Base-by-base conservation (phyloP, 768 basidiomycete species). In the Mrakia frigida region DNA sequence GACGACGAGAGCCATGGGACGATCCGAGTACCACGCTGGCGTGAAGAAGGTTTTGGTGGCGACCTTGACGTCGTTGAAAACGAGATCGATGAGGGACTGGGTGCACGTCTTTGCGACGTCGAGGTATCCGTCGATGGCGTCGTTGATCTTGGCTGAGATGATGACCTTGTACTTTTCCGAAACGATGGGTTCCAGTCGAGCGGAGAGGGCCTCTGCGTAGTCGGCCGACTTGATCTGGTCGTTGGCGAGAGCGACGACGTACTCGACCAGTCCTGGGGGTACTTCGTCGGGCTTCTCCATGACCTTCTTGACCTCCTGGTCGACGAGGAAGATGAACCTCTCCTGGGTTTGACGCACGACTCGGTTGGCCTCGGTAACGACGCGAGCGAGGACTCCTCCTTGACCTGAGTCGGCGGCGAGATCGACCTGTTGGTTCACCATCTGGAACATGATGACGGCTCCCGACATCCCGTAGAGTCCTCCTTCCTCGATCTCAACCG, bases 71-170 rank as follows among this genome's bases (percentile, higher is more conserved):
- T 98, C 97, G 83, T 97, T 92, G 86, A 97, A 94, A 80, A 98
- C 90, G 80, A 96, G 89, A 80, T 92, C 92, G 81, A 99, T 94
- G 75, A 99, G 88, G 0, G 91, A 91, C 80, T 96, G 92, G 31
- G 92, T 94, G 86, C 95, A 98, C 82, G 92, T 93, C 86, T 98
- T 98, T 72, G 95, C 95, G 53, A 98, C 93, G 83, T 99, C 97
- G 78, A 98, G 88, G 83, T 95, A 98, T 4, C 97, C 97, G 82
- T 99, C 96, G 79, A 98, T 98, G 46, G 95, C 94, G 79, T 96
- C 92, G 85, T 97, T 98, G 71, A 98, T 86, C 61, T 89, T 88
- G 81, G 94, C 93, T 79, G 88, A 90, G 81, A 98, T 96, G 7
- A 88, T 86, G 21, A 85, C 86, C 61, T 90, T 87, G 83, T 98